phyloP scores from a whole-genome alignment of 768 basidiomycete species.

The Naganishia randhawae region DNA sequence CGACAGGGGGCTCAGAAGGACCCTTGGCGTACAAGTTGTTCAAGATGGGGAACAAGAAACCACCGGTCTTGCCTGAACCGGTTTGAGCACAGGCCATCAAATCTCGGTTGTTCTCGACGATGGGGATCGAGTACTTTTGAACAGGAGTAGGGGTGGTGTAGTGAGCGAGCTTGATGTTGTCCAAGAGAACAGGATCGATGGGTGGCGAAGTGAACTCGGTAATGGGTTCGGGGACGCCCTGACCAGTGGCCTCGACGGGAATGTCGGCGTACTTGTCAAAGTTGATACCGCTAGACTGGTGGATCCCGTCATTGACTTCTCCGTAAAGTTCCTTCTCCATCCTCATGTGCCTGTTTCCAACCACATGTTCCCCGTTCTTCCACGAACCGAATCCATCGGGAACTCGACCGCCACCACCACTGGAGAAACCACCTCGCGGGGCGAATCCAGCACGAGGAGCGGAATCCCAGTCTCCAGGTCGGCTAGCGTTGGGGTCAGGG shows the following conservation, averaged over 20 bases:
- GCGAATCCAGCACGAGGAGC: conserved; percentile 29
- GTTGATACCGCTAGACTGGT: conserved; percentile 93
- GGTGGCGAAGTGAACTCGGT: conserved; percentile 79
- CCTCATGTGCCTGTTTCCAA: conserved; percentile 77
- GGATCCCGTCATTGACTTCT: conserved; percentile 63
- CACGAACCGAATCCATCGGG: conserved; percentile 64
- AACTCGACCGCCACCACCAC: conserved; percentile 35
- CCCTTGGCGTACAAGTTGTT: conserved; percentile 84
- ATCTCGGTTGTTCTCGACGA: conserved; percentile 71
- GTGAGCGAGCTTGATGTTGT: conserved; percentile 88
- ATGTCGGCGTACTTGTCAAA: conserved; percentile 99
- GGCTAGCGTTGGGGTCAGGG: conserved; percentile 28
- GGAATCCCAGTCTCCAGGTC: conserved; percentile 13
- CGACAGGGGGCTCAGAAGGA: conserved; percentile 66
- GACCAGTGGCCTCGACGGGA: conserved; percentile 96
- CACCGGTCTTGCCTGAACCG: conserved; percentile 98
- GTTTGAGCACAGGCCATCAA: conserved; percentile 64
- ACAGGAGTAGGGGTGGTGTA: conserved; percentile 96
- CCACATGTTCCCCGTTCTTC: conserved; percentile 82
- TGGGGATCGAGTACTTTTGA: conserved; percentile 99
- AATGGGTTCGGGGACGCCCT: conserved; percentile 93
- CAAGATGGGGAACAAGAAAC: conserved; percentile 98
- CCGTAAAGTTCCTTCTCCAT: conserved; percentile 96
- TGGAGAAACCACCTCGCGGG: conserved; percentile 37
- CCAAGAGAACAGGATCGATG: conserved; percentile 84